A percentile compares a stretch with the other conserved stretches of the same genome.
Conservation (phyloP, 2,329 filamentous ascomycete genomes). For the Falciphora oryzae region DNA sequence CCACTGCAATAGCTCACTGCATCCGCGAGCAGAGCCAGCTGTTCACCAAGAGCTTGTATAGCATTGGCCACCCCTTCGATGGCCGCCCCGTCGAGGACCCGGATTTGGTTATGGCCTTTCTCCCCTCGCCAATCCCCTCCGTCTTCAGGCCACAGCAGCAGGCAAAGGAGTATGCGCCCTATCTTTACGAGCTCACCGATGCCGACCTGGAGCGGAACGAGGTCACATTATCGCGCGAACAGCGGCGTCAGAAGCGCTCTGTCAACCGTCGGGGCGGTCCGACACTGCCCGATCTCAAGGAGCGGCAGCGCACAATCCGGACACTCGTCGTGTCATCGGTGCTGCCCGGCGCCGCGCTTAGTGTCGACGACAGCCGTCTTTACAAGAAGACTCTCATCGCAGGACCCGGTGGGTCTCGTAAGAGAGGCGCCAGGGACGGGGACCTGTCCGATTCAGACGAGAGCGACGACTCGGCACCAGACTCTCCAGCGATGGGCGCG, state of each 20-base stretch:
- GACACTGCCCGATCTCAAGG: constrained; percentile 90
- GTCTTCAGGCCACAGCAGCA: constrained; percentile 89
- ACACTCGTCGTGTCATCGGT: constrained; percentile 90
- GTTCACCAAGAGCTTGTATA: constrained; percentile 89
- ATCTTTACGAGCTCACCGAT: constrained; percentile 90
- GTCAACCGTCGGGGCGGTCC: constrained; percentile 91
- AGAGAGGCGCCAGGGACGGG: constrained; percentile 49
- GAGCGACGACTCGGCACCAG: constrained; percentile 79
- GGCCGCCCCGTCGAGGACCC: constrained; percentile 88
- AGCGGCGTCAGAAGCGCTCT: constrained; percentile 89
- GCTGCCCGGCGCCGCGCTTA: constrained; percentile 76
- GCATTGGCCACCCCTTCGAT: constrained; percentile 90
- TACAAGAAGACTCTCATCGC: constrained; percentile 57
- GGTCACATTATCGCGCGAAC: constrained; percentile 86
- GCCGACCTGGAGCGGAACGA: constrained; percentile 86
- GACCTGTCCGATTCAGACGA: constrained; percentile 85
- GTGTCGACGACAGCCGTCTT: constrained; percentile 77
- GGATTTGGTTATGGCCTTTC: constrained; percentile 78
- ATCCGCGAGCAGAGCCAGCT: constrained; percentile 95
- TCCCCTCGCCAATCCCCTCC: constrained; percentile 74
- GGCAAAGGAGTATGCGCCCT: constrained; percentile 90
- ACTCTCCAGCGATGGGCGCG: constrained; percentile 75
- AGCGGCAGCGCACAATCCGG: constrained; percentile 86
- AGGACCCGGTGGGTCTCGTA: constrained; percentile 12
- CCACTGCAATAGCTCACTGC: constrained; percentile 93